Percentiles rank a stretch among this genome's conserved stretches.
Conservation (phyloP, 2,329 filamentous ascomycete genomes). For the Xylaria sp. region DNA sequence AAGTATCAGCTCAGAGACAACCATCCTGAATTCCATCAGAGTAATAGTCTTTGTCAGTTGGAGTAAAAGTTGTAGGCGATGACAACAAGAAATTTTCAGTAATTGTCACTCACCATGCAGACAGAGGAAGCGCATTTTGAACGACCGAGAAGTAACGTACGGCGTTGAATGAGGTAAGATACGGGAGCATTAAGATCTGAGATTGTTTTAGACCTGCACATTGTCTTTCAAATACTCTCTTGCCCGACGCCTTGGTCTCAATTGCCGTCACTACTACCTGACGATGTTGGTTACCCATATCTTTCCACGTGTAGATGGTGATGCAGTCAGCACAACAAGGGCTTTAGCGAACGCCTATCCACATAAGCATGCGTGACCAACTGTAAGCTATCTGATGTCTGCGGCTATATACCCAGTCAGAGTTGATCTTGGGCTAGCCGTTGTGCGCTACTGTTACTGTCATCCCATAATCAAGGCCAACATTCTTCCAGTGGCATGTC, state of each 20-base stretch:
- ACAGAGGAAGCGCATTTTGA: constrained; percentile 43
- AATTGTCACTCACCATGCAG: constrained; percentile 35
- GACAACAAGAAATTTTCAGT: neutral
- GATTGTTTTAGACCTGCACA: neutral
- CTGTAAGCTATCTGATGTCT: neutral
- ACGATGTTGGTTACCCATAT: neutral
- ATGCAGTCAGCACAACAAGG: neutral
- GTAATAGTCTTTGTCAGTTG: neutral
- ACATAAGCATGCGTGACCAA: constrained; percentile 9
- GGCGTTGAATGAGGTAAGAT: neutral
- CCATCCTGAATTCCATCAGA: constrained; percentile 15
- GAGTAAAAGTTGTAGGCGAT: neutral
- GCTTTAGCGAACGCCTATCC: neutral
- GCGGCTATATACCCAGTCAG: constrained; percentile 22
- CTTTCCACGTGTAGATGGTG: constrained; percentile 2
- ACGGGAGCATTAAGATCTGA: neutral
- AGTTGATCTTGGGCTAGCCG: constrained; percentile 3
- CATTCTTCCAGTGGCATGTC: constrained; percentile 29
- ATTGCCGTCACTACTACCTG: constrained; percentile 10
- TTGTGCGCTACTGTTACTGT: neutral
- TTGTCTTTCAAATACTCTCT: constrained; percentile 31
- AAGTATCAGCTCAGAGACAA: constrained; percentile 38
- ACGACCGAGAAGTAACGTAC: constrained; percentile 11
- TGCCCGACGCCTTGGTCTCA: neutral
- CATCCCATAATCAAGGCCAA: neutral